Evolutionary conservation across 371 early-diverging fungal genomes (phyloP).

Genomic region (Lichtheimia corymbifera): DNA sequence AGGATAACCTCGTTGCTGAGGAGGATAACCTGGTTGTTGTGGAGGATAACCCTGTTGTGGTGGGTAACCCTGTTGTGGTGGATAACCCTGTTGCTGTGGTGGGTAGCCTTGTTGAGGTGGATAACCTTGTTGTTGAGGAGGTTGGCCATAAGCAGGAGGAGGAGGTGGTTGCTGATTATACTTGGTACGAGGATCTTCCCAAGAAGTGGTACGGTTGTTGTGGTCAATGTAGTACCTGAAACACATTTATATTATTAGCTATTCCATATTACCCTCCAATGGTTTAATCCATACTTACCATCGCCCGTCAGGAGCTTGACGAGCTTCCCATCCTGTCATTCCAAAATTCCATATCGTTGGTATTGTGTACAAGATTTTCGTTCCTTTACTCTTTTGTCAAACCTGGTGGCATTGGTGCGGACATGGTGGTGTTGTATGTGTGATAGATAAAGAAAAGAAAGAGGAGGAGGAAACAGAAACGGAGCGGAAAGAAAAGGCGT

Average conservation of each 20-base stretch:
- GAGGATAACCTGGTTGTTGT: conserved; percentile 18
- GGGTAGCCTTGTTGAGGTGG: conserved; percentile 16
- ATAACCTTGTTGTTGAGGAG: conserved; percentile 8
- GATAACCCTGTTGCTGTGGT: conserved; percentile 9
- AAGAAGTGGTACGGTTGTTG: conserved; percentile 54
- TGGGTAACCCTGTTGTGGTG: conserved; percentile 15
- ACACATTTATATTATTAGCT: background rate
- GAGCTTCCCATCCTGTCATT: conserved; percentile 47
- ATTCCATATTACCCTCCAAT: background rate
- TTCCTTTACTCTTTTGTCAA: background rate
- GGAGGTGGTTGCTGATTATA: conserved; percentile 18
- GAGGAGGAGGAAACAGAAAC: conserved; percentile 10
- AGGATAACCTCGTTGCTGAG: conserved; percentile 10
- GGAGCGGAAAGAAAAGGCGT: too few species aligned
- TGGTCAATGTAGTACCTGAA: conserved; percentile 62
- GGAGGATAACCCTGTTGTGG: conserved; percentile 13
- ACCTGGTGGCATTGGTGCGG: conserved; percentile 45
- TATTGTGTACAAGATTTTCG: background rate
- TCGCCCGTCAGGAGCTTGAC: conserved; percentile 42
- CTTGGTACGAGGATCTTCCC: conserved; percentile 58
- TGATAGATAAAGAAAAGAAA: conserved; percentile 11
- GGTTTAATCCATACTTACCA: conserved; percentile 30
- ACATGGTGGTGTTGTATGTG: conserved; percentile 23
- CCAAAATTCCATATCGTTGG: background rate
- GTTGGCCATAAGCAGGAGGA: conserved; percentile 16